A percentile compares a stretch with the other conserved stretches of the same genome.
phyloP scores from a whole-genome alignment of 257 asterid genomes.

The Rhazya stricta region DNA sequence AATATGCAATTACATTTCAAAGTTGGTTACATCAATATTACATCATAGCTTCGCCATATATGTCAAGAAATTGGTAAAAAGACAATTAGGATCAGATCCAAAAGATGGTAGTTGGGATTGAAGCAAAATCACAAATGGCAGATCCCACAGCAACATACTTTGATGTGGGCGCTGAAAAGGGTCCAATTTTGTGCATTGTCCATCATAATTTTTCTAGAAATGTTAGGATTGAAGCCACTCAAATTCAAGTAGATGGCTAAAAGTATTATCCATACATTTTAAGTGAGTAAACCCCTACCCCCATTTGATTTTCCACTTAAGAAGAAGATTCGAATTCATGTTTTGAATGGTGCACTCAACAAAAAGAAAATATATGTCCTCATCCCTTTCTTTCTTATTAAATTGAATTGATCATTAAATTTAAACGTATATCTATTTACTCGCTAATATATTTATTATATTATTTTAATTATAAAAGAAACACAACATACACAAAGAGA shows the following conservation, averaged over 20 bases:
- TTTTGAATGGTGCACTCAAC: not conserved
- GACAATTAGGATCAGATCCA: not conserved
- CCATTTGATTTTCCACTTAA: slow-evolving; percentile 7
- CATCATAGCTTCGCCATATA: slow-evolving; percentile 1
- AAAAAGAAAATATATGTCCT: not conserved
- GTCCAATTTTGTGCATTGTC: not conserved
- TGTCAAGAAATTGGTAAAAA: not conserved
- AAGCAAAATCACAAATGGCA: not conserved
- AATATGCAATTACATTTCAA: not conserved
- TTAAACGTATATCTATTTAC: not conserved
- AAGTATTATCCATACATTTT: not conserved
- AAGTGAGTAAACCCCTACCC: not conserved
- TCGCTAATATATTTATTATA: not conserved
- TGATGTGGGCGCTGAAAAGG: not conserved
- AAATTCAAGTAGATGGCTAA: not conserved
- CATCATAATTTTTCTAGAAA: not conserved
- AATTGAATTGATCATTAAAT: not conserved
- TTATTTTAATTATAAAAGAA: no score
- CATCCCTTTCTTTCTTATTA: not conserved
- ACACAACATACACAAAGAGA: no score
- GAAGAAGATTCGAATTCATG: not conserved
- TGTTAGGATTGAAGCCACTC: not conserved
- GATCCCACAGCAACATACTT: not conserved
- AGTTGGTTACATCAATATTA: slow-evolving; percentile 3
- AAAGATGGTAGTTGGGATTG: not conserved